These are phyloP conservation scores for Cyberlindnera euphorbiae DNA, from an alignment of 805 yeast genomes.

Conservation along the genomic window DNA sequence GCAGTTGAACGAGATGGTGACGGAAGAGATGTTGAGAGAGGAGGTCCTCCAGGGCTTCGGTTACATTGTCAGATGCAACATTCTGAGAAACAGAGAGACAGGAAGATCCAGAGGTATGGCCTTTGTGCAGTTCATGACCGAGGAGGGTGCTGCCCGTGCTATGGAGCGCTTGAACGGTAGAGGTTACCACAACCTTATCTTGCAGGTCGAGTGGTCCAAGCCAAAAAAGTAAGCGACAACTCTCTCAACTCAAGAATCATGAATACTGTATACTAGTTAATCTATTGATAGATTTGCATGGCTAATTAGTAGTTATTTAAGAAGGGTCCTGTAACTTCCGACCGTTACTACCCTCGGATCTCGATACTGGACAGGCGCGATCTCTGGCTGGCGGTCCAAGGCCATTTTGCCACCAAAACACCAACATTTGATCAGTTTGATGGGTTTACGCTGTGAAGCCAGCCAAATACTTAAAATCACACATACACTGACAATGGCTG, in stretches of 20 bases:
- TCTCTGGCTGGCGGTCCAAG: not conserved
- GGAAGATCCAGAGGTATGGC: conserved; percentile 95
- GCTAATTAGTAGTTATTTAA: not conserved
- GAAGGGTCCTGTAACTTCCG: no score
- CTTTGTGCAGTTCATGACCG: conserved; percentile 74
- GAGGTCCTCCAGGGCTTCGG: conserved; percentile 68
- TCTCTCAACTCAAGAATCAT: no score
- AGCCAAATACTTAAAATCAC: not conserved
- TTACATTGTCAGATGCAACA: conserved; percentile 64
- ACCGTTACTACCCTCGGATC: no score
- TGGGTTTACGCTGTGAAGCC: no score
- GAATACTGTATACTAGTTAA: not conserved
- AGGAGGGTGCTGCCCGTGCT: conserved; percentile 70
- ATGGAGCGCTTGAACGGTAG: conserved; percentile 75
- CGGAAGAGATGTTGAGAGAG: conserved; percentile 72
- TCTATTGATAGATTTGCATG: not conserved
- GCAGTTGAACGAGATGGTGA: conserved; percentile 81
- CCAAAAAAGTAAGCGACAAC: conserved; percentile 15
- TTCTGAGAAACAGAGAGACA: conserved; percentile 88
- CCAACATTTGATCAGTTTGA: no score
- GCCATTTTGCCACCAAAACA: conserved; percentile 1
- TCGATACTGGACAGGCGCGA: not conserved
- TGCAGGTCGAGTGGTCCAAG: conserved; percentile 59
- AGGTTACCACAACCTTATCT: conserved; percentile 87
- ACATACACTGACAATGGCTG: not conserved